Base-by-base conservation (phyloP, 23 red algal species). In the Cyanidium caldarium region DNA sequence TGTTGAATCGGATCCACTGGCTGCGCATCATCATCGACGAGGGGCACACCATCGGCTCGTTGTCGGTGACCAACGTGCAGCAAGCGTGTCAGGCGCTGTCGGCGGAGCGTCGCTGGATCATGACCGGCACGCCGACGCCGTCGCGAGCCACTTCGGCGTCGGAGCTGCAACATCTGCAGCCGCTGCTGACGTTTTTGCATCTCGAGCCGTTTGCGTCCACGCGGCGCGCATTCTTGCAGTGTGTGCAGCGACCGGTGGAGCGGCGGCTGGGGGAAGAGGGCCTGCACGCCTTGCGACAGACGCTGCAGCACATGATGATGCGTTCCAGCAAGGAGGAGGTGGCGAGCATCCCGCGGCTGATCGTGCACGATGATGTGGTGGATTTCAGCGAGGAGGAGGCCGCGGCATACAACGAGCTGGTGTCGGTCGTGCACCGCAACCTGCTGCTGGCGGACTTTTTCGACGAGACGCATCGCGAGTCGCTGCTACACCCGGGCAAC, bases 121-220 rank as follows among this genome's bases (percentile, higher is more conserved):
- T 98, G 84, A 98, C 92, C 30, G 92, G 92, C 29, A 98, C 92
- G 33, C 92, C 92, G 16, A 85, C 84, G 17, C 79, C 92, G 19
- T 70, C 41, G 34, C 65, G 76, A 25, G 46, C 65, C 0, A 40
- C 42, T n/a, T 16, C n/a, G 5, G 31, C 5, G 19, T 46, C 73
- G 21, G 83, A 87, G 45, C 35, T 87, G 42, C 71, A 81, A 38
- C 69, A 82, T 68, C 72, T 95, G 69, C 45, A 76, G 34, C 81
- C 84, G 16, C 70, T 98, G 28, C 57, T 89, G 5, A 68, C 44
- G 15, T 95, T 95, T 68, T 66, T 86, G 45, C 66, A 78, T 37
- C 80, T 86, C 12, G 75, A 80, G 23, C 66, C 74, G 37, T 87
- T 84, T 42, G 89, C 77, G 16, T 31, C 76, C 15, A 70, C 78